phyloP scores from a whole-genome alignment of 1,284 basidiomycete genomes.

The Phenoliferia sp. region DNA sequence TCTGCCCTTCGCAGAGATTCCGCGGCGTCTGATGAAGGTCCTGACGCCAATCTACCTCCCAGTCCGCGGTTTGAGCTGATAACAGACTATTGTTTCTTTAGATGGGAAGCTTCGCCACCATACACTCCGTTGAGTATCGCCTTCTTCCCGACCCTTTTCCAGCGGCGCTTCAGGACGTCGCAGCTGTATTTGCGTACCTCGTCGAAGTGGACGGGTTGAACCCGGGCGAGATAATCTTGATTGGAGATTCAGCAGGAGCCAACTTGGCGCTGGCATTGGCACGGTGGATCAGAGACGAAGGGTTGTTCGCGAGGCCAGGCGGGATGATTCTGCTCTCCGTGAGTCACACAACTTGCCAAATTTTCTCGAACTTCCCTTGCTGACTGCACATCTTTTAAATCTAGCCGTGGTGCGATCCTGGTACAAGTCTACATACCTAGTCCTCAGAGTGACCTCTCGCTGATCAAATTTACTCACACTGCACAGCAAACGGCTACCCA shows the following conservation, averaged over 20 bases:
- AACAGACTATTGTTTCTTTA: neutral
- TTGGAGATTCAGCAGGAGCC: constrained; percentile 43
- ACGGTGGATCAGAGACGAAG: constrained; percentile 41
- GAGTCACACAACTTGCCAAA: too few relatives aligned
- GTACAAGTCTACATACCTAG: too few relatives aligned
- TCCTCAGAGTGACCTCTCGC: neutral
- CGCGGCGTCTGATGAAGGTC: constrained; percentile 20
- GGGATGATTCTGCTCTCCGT: constrained; percentile 27
- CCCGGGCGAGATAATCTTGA: constrained; percentile 39
- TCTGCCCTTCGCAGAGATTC: constrained; percentile 4
- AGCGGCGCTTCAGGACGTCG: constrained; percentile 27
- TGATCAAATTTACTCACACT: neutral
- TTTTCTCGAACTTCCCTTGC: too few relatives aligned
- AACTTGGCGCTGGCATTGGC: constrained; percentile 42
- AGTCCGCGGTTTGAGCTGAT: neutral
- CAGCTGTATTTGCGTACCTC: constrained; percentile 24
- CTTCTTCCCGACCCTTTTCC: constrained; percentile 27
- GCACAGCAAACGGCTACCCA: constrained; percentile 22
- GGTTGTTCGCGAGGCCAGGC: constrained; percentile 15
- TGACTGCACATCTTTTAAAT: neutral
- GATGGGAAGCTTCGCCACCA: neutral
- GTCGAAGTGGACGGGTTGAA: constrained; percentile 1
- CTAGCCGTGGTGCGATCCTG: constrained; percentile 24
- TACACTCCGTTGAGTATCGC: constrained; percentile 28
- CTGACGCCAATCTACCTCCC: neutral